These are phyloP conservation scores for Podospora didyma DNA, from an alignment of 495 filamentous ascomycete species.

Conservation along the genomic window DNA sequence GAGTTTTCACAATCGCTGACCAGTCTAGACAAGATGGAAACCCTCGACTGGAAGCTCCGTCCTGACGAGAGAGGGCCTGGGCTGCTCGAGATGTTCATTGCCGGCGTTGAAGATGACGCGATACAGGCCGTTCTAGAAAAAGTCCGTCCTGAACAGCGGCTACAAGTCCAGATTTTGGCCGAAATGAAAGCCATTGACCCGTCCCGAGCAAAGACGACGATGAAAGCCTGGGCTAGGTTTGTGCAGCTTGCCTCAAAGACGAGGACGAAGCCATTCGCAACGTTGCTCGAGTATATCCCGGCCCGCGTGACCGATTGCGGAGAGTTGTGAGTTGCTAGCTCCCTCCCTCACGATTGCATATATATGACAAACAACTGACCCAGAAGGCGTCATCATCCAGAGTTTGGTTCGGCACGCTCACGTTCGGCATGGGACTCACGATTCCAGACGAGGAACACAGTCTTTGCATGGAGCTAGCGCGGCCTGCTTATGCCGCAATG, in stretches of 20 bases:
- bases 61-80: not conserved
- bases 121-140: not conserved
- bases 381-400: not conserved
- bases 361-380: not conserved
- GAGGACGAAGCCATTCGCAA: not conserved
- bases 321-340: constrained; percentile 4
- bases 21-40: constrained; percentile 1
- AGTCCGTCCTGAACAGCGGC: not conserved
- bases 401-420: constrained; percentile 9
- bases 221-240: constrained; percentile 7
- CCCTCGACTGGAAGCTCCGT: not conserved
- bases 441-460: constrained; percentile 6
- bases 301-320: constrained; percentile 4
- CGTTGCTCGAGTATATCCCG: constrained; percentile 2
- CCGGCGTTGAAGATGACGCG: not conserved
- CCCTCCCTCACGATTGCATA: not conserved
- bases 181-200: constrained; percentile 8
- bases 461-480: constrained; percentile 15
- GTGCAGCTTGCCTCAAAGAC: constrained; percentile 2
- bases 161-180: constrained; percentile 1
- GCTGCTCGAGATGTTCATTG: constrained; percentile 1
- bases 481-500: constrained; percentile 21
- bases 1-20: constrained; percentile 2
- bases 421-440: constrained; percentile 10
- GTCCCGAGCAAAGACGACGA: constrained; percentile 1